Percentiles rank a stretch among this genome's conserved stretches.
Evolutionary conservation across 176 grass and related monocot species (phyloP).

Genomic region (Chloris gayana): DNA sequence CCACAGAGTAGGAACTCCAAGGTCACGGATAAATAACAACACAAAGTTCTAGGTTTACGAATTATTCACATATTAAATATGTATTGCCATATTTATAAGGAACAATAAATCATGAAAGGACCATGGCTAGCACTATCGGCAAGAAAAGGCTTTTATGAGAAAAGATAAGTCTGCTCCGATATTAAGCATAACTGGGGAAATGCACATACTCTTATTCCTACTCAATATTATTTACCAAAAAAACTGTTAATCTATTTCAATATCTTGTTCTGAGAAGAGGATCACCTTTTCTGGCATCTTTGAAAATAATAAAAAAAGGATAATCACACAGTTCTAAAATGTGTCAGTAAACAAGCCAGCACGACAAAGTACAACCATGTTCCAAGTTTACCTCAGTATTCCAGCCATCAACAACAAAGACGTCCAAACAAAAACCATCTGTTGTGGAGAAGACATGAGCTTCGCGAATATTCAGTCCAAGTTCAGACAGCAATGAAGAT

Average conservation of each 20-base stretch:
- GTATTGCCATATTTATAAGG: slow-evolving; percentile 4
- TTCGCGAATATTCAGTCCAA: slow-evolving; percentile 93
- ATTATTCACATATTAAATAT: slow-evolving; percentile 10
- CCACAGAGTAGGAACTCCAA: not conserved
- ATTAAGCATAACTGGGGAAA: not conserved
- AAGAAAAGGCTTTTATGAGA: not conserved
- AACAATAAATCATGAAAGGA: not conserved
- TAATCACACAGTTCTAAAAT: not conserved
- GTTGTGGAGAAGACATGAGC: slow-evolving; percentile 98
- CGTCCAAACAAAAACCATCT: slow-evolving; percentile 93
- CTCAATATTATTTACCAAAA: not conserved
- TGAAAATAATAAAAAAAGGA: not conserved
- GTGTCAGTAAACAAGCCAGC: not conserved
- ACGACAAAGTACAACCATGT: not conserved
- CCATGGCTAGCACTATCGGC: not conserved
- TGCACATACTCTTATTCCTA: not conserved
- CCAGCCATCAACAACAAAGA: slow-evolving; percentile 98
- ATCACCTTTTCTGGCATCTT: not conserved
- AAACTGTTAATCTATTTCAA: not conserved
- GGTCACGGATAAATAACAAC: slow-evolving; percentile 10
- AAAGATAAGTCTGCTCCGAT: slow-evolving; percentile 1
- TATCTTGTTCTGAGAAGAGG: not conserved
- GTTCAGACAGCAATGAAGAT: slow-evolving; percentile 70
- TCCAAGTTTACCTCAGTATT: slow-evolving; percentile 59
- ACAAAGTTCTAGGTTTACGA: slow-evolving; percentile 8